Conservation (phyloP, 1,284 basidiomycete species). For the Puccinia triticina region DNA sequence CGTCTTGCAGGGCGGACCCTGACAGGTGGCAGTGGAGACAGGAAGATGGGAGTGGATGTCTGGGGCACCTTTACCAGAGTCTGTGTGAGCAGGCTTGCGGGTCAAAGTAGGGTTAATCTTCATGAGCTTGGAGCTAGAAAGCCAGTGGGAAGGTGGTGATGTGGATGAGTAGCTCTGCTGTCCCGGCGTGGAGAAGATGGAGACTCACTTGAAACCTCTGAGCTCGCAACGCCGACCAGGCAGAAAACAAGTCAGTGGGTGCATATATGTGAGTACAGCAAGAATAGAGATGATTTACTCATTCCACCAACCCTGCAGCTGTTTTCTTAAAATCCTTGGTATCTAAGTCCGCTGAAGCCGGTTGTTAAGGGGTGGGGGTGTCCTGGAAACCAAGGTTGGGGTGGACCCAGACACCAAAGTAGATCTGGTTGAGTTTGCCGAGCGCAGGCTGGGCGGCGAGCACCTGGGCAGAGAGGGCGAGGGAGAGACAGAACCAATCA, state of each 20-base stretch:
- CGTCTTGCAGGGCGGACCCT: conserved; percentile 9
- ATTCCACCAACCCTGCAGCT: too few species aligned
- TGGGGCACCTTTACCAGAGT: background rate
- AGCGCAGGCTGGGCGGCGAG: background rate
- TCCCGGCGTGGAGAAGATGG: background rate
- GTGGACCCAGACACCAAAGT: conserved; percentile 30
- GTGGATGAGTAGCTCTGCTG: background rate
- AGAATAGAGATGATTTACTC: too few species aligned
- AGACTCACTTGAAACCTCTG: conserved; percentile 44
- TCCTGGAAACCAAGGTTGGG: conserved; percentile 54
- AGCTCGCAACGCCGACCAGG: conserved; percentile 41
- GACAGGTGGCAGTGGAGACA: background rate
- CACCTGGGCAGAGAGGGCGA: too few species aligned
- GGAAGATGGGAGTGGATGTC: background rate
- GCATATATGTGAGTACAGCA: too few species aligned
- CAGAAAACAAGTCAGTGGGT: too few species aligned
- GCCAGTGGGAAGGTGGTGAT: background rate
- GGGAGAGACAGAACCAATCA: too few species aligned
- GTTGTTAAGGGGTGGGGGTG: conserved; percentile 49
- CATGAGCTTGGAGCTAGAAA: conserved; percentile 19
- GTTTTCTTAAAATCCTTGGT: too few species aligned
- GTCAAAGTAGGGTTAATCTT: conserved; percentile 24
- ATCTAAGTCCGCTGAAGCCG: too few species aligned
- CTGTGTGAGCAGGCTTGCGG: background rate
- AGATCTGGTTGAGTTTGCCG: conserved; percentile 16